Evolutionary conservation across 345 rosid species (phyloP).

Genomic region (Passiflora organensis): DNA sequence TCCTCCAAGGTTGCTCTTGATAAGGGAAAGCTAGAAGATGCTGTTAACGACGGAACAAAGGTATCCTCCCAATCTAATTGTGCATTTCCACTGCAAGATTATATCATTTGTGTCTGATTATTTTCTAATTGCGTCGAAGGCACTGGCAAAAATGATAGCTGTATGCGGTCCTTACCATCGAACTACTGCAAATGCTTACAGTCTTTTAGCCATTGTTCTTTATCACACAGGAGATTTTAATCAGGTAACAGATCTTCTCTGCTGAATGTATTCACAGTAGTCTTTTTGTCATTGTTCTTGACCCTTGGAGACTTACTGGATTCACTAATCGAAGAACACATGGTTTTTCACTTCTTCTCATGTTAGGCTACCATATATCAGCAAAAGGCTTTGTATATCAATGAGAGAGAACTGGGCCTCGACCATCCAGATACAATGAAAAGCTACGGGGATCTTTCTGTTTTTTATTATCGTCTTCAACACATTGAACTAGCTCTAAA

Average conservation of each 20-base stretch:
- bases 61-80: conserved; percentile 25
- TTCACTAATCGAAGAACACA: no score
- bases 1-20: conserved; percentile 88
- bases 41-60: conserved; percentile 77
- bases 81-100: neutral
- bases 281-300: neutral
- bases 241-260: conserved; percentile 41
- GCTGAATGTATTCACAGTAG: neutral
- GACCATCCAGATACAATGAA: no score
- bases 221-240: conserved; percentile 90
- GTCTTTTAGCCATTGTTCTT: conserved; percentile 89
- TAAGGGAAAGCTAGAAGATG: conserved; percentile 85
- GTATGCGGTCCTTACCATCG: conserved; percentile 92
- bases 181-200: conserved; percentile 81
- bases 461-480: no score
- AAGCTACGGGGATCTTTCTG: no score
- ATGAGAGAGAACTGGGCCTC: no score
- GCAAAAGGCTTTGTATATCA: no score
- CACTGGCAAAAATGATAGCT: conserved; percentile 72
- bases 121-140: conserved; percentile 41
- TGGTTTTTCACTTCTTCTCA: no score
- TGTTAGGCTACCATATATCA: no score
- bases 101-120: conserved; percentile 13
- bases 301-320: no score
- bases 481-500: no score